Percentiles rank a stretch among this genome's conserved stretches.
phyloP scores from a whole-genome alignment of 106 monocot species.

The Agapanthus africanus region DNA sequence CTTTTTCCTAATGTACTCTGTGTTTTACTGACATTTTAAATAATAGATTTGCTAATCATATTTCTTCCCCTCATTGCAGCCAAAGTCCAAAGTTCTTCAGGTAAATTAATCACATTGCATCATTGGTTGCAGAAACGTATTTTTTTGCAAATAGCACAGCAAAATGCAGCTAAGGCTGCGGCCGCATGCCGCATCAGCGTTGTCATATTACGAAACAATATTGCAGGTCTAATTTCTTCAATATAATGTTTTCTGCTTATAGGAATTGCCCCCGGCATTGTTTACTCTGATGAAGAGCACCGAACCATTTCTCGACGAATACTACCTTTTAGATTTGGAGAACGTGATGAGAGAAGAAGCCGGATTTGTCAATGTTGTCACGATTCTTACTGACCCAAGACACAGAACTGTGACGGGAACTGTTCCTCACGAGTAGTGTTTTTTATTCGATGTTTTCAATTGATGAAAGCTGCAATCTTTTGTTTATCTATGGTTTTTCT shows the following conservation, averaged over 20 bases:
- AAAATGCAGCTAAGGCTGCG: too few species aligned
- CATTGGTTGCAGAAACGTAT: too few species aligned
- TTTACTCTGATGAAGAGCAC: constrained; percentile 81
- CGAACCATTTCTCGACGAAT: constrained; percentile 82
- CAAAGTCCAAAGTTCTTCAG: constrained; percentile 84
- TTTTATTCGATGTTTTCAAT: too few species aligned
- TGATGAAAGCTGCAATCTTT: too few species aligned
- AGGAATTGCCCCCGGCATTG: constrained; percentile 66
- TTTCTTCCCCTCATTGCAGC: constrained; percentile 32
- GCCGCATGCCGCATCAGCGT: too few species aligned
- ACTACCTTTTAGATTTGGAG: constrained; percentile 70
- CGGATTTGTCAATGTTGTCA: constrained; percentile 56
- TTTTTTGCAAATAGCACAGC: too few species aligned
- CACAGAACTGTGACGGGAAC: constrained; percentile 83
- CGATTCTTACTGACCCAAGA: constrained; percentile 53
- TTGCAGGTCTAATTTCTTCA: background rate
- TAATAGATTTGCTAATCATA: background rate
- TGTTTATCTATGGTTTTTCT: too few species aligned
- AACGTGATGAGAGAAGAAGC: constrained; percentile 36
- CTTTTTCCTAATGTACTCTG: background rate
- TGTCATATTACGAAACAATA: too few species aligned
- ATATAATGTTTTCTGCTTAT: background rate
- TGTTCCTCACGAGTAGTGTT: too few species aligned
- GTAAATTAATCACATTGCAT: constrained; percentile 17
- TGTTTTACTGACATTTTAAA: background rate